These are phyloP conservation scores for Chiua virens DNA, from an alignment of 768 basidiomycete genomes.

Conservation along the genomic window DNA sequence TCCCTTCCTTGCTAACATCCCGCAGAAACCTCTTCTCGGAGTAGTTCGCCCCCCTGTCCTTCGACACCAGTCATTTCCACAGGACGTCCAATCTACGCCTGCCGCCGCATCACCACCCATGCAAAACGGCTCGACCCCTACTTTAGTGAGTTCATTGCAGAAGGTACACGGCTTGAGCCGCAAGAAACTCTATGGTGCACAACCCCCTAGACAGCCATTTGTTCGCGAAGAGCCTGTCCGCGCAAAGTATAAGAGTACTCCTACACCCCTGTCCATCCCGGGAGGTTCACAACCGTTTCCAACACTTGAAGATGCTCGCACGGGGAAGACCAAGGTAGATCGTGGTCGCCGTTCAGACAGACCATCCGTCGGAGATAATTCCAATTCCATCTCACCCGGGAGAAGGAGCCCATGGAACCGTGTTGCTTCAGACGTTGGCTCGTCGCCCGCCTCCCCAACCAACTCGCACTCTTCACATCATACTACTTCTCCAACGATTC, in stretches of 20 bases:
- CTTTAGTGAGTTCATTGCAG: conserved; percentile 61
- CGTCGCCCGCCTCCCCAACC: conserved; percentile 26
- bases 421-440: conserved; percentile 18
- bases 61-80: conserved; percentile 30
- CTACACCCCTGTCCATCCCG: conserved; percentile 33
- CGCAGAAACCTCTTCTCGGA: not conserved
- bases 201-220: conserved; percentile 51
- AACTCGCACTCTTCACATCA: conserved; percentile 19
- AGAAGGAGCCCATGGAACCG: conserved; percentile 27
- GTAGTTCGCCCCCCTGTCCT: conserved; percentile 21
- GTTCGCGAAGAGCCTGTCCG: conserved; percentile 51
- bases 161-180: conserved; percentile 69
- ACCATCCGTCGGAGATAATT: conserved; percentile 10
- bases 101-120: conserved; percentile 9
- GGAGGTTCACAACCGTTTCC: conserved; percentile 19
- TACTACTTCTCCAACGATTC: conserved; percentile 21
- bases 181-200: conserved; percentile 62
- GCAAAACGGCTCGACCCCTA: conserved; percentile 38
- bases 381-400: conserved; percentile 35
- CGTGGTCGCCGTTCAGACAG: conserved; percentile 26
- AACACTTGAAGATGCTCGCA: conserved; percentile 18
- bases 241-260: conserved; percentile 32
- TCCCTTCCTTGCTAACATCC: conserved; percentile 11
- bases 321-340: conserved; percentile 23
- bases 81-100: conserved; percentile 24